Evolutionary conservation across 345 rosid genomes (phyloP), one percentile per base, ranked within the genome.

Genomic region (Bruguiera parviflora): DNA sequence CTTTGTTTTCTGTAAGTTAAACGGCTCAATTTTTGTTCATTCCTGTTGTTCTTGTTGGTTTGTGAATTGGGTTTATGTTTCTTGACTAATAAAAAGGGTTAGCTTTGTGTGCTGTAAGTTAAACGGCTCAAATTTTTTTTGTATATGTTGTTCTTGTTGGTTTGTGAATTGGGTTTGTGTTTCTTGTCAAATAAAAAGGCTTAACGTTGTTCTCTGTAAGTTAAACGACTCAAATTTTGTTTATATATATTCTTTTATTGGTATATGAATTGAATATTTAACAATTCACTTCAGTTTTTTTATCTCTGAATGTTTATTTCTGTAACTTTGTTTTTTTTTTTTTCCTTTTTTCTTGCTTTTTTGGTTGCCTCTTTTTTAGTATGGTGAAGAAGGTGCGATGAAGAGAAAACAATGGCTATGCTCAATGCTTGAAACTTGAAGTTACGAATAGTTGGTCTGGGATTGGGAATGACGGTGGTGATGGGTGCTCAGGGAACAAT

Each of bases 331-430:
- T 32, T 32, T 32, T 4, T 3, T 32, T 52, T 7, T 3, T 52
- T 22, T 53, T 53, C n/a, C 57, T n/a, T 53, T 53, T n/a, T 2
- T 71, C 47, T 63, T 75, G 73, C 2, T 66, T 37, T 32, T 53
- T 20, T 53, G 53, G 51, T 16, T 11, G n/a, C 32, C 16, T 32
- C 19, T 0, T 6, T 33, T 21, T 15, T 60, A 61, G 20, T 19
- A 24, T 60, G 46, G 57, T 53, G 53, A 63, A 69, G 66, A 53
- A 88, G 86, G 92, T 69, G 63, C 18, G 67, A 73, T 73, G 86
- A 77, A 33, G 94, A 81, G 70, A 82, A 76, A 55, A 70, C 74
- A 80, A 78, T 73, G 82, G 82, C 55, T 79, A 49, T 39, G 57
- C 65, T 62, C 72, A 51, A 24, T 72, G 71, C 68, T 49, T 75